A percentile compares a stretch with the other conserved stretches of the same genome.
Conservation (phyloP, 371 early-diverging fungal species). For the Dinochytrium kinnereticum region DNA sequence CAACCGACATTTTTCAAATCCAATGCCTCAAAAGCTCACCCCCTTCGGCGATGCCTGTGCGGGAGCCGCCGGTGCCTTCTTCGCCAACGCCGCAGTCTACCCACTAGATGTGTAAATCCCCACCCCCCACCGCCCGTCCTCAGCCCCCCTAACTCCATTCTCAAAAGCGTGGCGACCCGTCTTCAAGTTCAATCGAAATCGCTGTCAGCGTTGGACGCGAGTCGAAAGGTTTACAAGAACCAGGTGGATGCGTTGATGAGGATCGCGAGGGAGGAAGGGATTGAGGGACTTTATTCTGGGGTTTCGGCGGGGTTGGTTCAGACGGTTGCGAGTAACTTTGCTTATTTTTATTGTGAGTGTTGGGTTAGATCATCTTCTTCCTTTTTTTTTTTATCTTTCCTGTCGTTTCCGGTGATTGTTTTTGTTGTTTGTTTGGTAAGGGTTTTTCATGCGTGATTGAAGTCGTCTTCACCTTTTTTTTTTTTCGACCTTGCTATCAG, state of each 20-base stretch:
- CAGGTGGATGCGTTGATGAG: constrained; percentile 54
- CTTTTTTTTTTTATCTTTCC: too few species aligned
- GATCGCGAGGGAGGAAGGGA: constrained; percentile 78
- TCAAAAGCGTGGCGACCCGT: constrained; percentile 80
- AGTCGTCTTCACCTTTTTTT: neutral
- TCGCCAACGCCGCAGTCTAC: constrained; percentile 59
- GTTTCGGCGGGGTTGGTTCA: constrained; percentile 78
- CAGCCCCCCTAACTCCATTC: neutral
- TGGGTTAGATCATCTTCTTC: constrained; percentile 26
- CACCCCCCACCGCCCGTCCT: neutral
- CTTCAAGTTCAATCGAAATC: constrained; percentile 69
- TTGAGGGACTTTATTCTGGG: constrained; percentile 85
- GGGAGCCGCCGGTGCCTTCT: constrained; percentile 88
- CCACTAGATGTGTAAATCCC: constrained; percentile 12
- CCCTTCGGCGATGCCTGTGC: constrained; percentile 90
- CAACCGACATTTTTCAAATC: too few species aligned
- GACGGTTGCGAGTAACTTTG: constrained; percentile 53
- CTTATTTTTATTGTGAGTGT: constrained; percentile 35
- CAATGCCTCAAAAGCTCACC: constrained; percentile 41
- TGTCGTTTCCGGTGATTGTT: too few species aligned
- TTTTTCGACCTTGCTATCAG: neutral
- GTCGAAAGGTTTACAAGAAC: constrained; percentile 53
- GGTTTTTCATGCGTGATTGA: too few species aligned
- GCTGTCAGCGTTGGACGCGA: constrained; percentile 39
- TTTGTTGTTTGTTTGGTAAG: too few species aligned